Base-by-base conservation (phyloP, 805 yeast species). In the Pichia nanzhaoensis region DNA sequence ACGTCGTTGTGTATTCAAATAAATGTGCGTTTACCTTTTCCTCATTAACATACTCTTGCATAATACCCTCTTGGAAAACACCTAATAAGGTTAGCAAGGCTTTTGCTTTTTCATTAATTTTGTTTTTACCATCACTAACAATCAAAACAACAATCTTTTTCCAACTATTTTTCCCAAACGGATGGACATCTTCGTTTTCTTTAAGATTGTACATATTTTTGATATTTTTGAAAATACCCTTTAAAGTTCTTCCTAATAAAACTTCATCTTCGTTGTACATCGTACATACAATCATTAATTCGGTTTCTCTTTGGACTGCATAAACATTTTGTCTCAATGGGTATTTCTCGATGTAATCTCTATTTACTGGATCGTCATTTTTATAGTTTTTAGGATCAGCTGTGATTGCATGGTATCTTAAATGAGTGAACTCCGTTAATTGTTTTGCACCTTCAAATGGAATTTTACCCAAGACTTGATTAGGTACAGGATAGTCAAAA, bases 81-180 rank as follows among this genome's bases (percentile, higher is more conserved):
- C 99, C 99, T 39, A 91, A 61, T 12, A 95, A 81, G 7, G 95
- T 82, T 59, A 91, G 70, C 35, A 91, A 68, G 5, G 88, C 87
- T 57, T 83, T 77, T 0, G 96, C 75, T 42, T 91, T 71, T 46
- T 82, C 82, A 62, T 87, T 76, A 47, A 91, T 78, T 55, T 89
- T 87, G 8, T 78, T 72, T 53, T 96, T 80, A 51, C 99, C 99
- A 67, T 91, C 99, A 46, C 87, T 82, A 13, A 91, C 90, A 37
- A 91, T 77, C 51, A 86, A 80, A 27, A 91, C 91, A 8, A 87
- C 95, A 31, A 91, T 78, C 56, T 88, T 89, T 56, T 89, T 87
- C 98, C 98, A 91, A 2, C 93, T 81, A 47, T 87, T 93, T 36
- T 80, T 78, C 21, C 97, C 98, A 95, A 96, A 91, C 2, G 80